Percentiles rank a stretch among this genome's conserved stretches.
These are phyloP conservation scores for Volvariella surrecta DNA, from an alignment of 1,284 basidiomycete genomes.

Conservation along the genomic window DNA sequence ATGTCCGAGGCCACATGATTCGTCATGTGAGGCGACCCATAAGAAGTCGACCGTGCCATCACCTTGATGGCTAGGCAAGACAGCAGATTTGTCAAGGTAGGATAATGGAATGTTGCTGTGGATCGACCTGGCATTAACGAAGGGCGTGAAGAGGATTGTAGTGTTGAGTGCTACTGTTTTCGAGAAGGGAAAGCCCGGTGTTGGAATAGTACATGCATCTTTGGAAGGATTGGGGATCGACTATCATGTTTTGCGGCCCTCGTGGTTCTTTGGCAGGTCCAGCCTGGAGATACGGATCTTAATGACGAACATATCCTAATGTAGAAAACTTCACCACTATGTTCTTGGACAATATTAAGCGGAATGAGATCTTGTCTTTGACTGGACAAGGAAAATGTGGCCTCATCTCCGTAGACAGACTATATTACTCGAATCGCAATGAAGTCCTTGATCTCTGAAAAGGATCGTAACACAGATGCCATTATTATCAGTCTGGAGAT, in stretches of 20 bases:
- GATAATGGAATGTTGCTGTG: too few species aligned
- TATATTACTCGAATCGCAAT: constrained; percentile 14
- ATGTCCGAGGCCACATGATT: too few species aligned
- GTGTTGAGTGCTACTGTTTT: constrained; percentile 1
- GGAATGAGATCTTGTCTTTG: not conserved
- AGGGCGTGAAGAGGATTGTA: constrained; percentile 1
- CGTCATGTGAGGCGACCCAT: too few species aligned
- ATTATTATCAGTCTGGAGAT: constrained; percentile 14
- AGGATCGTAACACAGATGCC: constrained; percentile 9
- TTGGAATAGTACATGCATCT: constrained; percentile 19
- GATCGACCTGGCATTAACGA: constrained; percentile 19
- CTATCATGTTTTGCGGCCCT: constrained; percentile 22
- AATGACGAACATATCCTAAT: not conserved
- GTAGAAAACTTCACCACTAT: constrained; percentile 5
- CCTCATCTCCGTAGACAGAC: constrained; percentile 13
- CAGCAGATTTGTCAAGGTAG: too few species aligned
- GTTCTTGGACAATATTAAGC: not conserved
- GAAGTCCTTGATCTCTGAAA: constrained; percentile 10
- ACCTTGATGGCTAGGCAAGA: too few species aligned
- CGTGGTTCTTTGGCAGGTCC: constrained; percentile 23
- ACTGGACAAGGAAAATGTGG: constrained; percentile 10
- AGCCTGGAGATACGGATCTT: not conserved
- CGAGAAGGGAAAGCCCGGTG: constrained; percentile 4
- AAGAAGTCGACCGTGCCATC: too few species aligned
- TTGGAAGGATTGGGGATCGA: constrained; percentile 18